A percentile compares a stretch with the other conserved stretches of the same genome.
Evolutionary conservation across 352 stramenopile genomes (phyloP).

Genomic region (Pythium utonaiense): DNA sequence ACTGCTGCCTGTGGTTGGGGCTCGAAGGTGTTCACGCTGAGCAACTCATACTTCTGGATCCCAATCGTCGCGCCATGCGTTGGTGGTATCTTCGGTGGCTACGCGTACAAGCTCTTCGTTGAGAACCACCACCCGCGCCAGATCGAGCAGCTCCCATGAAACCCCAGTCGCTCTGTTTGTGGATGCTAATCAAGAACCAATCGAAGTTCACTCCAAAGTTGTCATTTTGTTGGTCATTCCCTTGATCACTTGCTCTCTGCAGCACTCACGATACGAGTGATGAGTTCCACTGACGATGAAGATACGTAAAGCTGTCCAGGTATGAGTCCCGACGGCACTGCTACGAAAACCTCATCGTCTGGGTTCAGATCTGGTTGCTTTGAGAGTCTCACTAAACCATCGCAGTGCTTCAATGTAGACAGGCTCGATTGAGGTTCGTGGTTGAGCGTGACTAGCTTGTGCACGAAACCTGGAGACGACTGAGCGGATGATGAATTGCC

Average conservation of each 20-base stretch:
- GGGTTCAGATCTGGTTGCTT: not conserved
- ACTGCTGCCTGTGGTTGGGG: constrained; percentile 31
- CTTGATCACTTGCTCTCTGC: not conserved
- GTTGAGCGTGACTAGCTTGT: not conserved
- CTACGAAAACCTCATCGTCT: not conserved
- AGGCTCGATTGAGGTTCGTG: not conserved
- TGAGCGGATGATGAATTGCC: not conserved
- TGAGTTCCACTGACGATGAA: not conserved
- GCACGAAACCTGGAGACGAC: not conserved
- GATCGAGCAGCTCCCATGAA: not conserved
- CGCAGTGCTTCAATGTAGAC: not conserved
- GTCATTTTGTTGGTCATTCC: no score
- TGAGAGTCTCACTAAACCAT: not conserved
- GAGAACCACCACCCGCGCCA: constrained; percentile 43
- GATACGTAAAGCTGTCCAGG: not conserved
- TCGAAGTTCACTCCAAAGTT: no score
- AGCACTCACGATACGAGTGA: not conserved
- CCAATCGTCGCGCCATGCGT: constrained; percentile 42
- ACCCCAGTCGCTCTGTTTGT: no score
- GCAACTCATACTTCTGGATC: constrained; percentile 56
- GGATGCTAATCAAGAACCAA: no score
- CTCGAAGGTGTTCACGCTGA: constrained; percentile 38
- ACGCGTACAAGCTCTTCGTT: constrained; percentile 41
- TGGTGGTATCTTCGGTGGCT: constrained; percentile 33
- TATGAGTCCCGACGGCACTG: not conserved